Base-by-base conservation (phyloP, 2,329 filamentous ascomycete genomes). In the Colletotrichum cuscutae region DNA sequence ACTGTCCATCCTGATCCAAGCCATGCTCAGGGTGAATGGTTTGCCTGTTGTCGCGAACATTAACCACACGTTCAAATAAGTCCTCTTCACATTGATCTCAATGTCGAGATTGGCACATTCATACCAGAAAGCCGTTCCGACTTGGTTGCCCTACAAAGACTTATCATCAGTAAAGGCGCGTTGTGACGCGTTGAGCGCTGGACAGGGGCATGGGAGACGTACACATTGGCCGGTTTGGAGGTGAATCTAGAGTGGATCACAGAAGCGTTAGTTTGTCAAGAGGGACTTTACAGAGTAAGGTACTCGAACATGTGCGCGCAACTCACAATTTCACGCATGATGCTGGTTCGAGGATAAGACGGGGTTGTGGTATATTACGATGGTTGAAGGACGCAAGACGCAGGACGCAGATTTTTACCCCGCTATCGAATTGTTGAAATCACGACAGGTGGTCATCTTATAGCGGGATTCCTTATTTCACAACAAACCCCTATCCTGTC, bases 161-260 rank as follows among this genome's bases (percentile, higher is more conserved):
- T 73, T 79, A 77, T 74, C 61, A 76, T 37, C 26, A 63, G 32
- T 46, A 28, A 52, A 2, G 9, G 1, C 7, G 5, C 24, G 24
- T 32, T 32, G 2, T 26, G 53, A 52, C 1, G 1, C n/a, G n/a
- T 15, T 32, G 37, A 30, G 15, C 37, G 6, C 15, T 11, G 9
- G 24, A 3, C 4, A 61, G 75, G 54, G 57, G 59, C 62, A 63
- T 88, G 86, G 86, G 1, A 35, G 5, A 60, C 65, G 26, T 70
- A 98, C 95, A 90, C 97, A 98, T 92, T 98, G 97, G 87, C 97
- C 97, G 90, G 97, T 98, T 89, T 99, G 97, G 81, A 99, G 95
- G 88, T 99, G 97, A 88, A 98, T 95, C 95, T 98, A 83, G 89
- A 81, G 77, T 76, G 75, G 82, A 89, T 92, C 87, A 93, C 91